phyloP scores from a whole-genome alignment of 352 stramenopile genomes.

The Phytophthora sp. region DNA sequence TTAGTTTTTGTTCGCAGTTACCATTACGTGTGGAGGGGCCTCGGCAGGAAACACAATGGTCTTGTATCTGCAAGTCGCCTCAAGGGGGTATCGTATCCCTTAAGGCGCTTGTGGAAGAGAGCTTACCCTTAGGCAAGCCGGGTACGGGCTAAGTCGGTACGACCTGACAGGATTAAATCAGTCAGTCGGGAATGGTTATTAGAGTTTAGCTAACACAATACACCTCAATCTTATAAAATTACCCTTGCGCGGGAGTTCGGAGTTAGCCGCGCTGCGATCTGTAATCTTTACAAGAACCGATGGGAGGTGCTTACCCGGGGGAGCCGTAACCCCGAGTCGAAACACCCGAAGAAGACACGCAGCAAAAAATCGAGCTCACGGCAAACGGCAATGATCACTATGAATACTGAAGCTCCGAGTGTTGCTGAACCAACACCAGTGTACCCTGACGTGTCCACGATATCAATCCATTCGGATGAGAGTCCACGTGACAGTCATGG shows the following conservation, averaged over 20 bases:
- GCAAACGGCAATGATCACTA: neutral
- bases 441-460: constrained; percentile 29
- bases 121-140: constrained; percentile 10
- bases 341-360: constrained; percentile 17
- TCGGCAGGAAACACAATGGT: too few species aligned
- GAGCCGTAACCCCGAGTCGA: constrained; percentile 27
- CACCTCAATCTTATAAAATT: too few species aligned
- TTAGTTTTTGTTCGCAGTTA: too few species aligned
- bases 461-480: constrained; percentile 22
- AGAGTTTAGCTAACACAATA: too few species aligned
- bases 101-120: too few species aligned
- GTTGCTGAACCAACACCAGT: constrained; percentile 7
- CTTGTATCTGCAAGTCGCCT: too few species aligned
- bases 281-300: constrained; percentile 66
- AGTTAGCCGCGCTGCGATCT: constrained; percentile 57
- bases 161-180: too few species aligned
- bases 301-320: constrained; percentile 49
- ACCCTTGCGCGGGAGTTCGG: constrained; percentile 51
- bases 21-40: too few species aligned
- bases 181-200: too few species aligned
- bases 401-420: neutral
- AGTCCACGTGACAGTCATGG: constrained; percentile 3
- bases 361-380: constrained; percentile 12
- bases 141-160: constrained; percentile 15
- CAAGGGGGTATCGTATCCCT: too few species aligned